Evolutionary conservation across 768 basidiomycete genomes (phyloP).

Genomic region (Russula virescens): DNA sequence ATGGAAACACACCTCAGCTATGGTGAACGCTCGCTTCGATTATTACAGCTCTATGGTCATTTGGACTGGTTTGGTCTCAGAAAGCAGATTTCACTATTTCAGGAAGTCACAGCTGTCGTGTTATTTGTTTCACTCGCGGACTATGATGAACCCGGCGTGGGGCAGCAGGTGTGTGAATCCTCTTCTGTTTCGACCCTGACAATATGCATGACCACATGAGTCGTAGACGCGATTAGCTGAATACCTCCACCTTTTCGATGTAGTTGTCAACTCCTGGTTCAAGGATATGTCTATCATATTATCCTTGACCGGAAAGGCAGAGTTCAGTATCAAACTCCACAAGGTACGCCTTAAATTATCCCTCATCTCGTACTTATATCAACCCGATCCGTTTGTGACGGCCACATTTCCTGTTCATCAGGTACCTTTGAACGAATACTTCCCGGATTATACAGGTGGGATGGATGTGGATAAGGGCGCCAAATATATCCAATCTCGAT

Average conservation of each 20-base stretch:
- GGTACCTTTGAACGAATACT: slow-evolving; percentile 31
- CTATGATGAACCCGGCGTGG: slow-evolving; percentile 54
- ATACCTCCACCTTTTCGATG: slow-evolving; percentile 45
- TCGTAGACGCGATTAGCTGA: slow-evolving; percentile 42
- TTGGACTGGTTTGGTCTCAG: too few species aligned
- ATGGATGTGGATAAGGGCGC: slow-evolving; percentile 41
- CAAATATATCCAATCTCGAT: slow-evolving; percentile 45
- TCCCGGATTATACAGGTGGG: slow-evolving; percentile 41
- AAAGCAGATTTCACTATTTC: too few species aligned
- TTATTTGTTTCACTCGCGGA: slow-evolving; percentile 68
- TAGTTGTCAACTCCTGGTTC: slow-evolving; percentile 51
- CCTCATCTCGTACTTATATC: too few species aligned
- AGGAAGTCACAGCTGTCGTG: slow-evolving; percentile 62
- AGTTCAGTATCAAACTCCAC: slow-evolving; percentile 46
- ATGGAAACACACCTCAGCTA: too few species aligned
- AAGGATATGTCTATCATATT: slow-evolving; percentile 36
- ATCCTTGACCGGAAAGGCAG: slow-evolving; percentile 39
- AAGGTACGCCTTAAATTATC: too few species aligned
- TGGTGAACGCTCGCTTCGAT: too few species aligned
- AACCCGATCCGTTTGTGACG: too few species aligned
- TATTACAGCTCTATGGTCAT: too few species aligned
- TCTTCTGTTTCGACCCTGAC: background rate
- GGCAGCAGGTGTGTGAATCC: background rate
- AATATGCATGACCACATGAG: background rate
- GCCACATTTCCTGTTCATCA: background rate